These are phyloP conservation scores for Sporisorium iseilematis-ciliati DNA, from an alignment of 1,284 basidiomycete species.

Conservation along the genomic window DNA sequence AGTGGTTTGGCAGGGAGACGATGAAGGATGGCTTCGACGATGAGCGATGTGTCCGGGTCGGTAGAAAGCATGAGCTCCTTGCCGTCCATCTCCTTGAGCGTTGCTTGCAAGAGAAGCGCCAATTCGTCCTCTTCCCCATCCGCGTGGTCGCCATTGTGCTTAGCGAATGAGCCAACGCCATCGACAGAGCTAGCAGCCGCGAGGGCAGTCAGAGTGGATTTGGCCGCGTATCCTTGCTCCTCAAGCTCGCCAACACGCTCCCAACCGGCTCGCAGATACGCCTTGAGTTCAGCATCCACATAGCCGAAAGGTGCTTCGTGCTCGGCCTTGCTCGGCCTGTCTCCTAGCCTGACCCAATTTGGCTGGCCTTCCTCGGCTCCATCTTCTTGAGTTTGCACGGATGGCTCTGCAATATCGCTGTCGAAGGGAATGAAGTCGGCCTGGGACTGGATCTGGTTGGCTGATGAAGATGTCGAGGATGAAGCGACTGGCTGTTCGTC, in stretches of 20 bases:
- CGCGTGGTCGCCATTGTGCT: constrained; percentile 14
- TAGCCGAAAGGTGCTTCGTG: constrained; percentile 63
- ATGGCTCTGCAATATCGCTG: constrained; percentile 7
- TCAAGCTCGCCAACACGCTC: constrained; percentile 46
- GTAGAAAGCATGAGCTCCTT: constrained; percentile 64
- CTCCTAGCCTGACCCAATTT: constrained; percentile 43
- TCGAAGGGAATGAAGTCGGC: constrained; percentile 37
- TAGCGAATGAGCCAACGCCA: background rate
- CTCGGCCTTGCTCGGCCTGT: constrained; percentile 38
- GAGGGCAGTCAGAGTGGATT: constrained; percentile 30
- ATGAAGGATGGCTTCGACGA: constrained; percentile 61
- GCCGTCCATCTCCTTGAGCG: constrained; percentile 64
- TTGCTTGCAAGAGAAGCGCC: constrained; percentile 60
- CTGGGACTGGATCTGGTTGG: constrained; percentile 28
- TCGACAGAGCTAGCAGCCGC: constrained; percentile 7
- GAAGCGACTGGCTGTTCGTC: constrained; percentile 23
- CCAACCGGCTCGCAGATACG: constrained; percentile 53
- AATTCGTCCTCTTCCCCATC: constrained; percentile 52
- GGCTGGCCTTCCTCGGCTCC: constrained; percentile 20
- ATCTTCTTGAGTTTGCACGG: background rate
- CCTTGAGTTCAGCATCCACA: constrained; percentile 63
- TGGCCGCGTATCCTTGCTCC: constrained; percentile 28
- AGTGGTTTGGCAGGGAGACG: constrained; percentile 55
- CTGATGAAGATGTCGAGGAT: constrained; percentile 16
- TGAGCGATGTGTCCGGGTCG: constrained; percentile 63